Evolutionary conservation across 1,284 basidiomycete genomes (phyloP), one percentile per base, ranked within the genome.

Genomic region (Leccinum holopus): DNA sequence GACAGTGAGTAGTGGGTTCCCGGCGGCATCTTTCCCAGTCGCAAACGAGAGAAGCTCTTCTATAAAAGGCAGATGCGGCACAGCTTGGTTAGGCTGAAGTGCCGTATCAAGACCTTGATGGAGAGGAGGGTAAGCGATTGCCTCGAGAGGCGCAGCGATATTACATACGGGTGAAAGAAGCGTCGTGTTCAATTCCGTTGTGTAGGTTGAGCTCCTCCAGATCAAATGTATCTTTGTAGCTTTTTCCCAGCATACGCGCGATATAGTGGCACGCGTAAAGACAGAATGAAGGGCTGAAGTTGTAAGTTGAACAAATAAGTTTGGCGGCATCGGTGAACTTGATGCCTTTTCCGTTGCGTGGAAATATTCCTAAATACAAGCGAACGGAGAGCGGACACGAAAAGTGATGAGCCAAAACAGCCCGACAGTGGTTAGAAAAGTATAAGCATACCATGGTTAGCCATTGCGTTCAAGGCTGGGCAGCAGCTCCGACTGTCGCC

Each of bases 181-280:
- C 89, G 68, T 92, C 89, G 67, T 92, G 90, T 68, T 92, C 90
- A 63, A 92, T 91, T 25, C 86, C 86, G 67, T 90, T 91, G 69
- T 91, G 90, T 32, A 87, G 72, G 70, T 80, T 80, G n/a, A 92
- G 74, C 59, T 91, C 88, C 8, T 76, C 74, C 16, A 92, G 78
- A 69, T 91, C 82, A 66, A 90, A 84, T 1, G 76, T 83, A 64
- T 85, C 88, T 52, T 77, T 74, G 67, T 87, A 89, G 62, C 77
- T 80, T 66, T 81, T 84, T 25, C 80, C 78, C 63, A 91, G 70
- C 74, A 87, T 78, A 11, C 79, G 71, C 5, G 90, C 87, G 4
- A 82, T 78, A 68, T 79, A 83, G 60, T 82, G 82, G 16, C 84
- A 82, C 0, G 85, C 84, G 68, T 82, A 89, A 67, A 79, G 80